Base-by-base conservation (phyloP, 169 alveolate genomes). In the Haemoproteus tartakovskyi region DNA sequence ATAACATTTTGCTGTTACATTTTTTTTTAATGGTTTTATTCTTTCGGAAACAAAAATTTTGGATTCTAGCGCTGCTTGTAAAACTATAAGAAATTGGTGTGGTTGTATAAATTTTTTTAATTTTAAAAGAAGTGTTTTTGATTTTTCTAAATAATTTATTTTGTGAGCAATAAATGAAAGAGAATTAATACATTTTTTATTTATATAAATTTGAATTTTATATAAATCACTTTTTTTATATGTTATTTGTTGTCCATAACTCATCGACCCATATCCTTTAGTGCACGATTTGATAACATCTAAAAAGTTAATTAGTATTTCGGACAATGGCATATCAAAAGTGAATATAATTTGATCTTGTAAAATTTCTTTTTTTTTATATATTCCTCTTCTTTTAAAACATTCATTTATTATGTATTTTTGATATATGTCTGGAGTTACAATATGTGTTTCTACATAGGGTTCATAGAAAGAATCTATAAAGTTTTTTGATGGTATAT, bases 1-100 rank as follows among this genome's bases (percentile, higher is more conserved):
- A 81, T 95, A 93, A 64, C 97, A 91, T 67, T 93, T 92, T 14
- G 96, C 97, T 12, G 92, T 86, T 26, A 96, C 98, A 87, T 96
- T 93, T 82, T 96, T 96, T 70, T 95, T 89, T 24, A 88, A 47
- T 11, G 97, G 95, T 40, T 90, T 86, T 2, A 96, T 91, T 48
- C 83, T 86, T 60, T 89, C 92, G 12, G 96, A 88, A 5, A 96
- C 97, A 18, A 93, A 87, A 11, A 94, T 91, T 33, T 91, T 91
- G n/a, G 93, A 88, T 4, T 94, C 96, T 4, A 94, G 62, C 29
- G 91, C 90, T 12, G 96, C 97, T 54, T 94, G 95, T 22, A 94
- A 90, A 24, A 94, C 91, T 6, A 94, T 91, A 47, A 89, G 88
- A 83, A 94, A 94, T 61, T 88, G 95, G 78, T 94, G 94, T 2